A percentile compares a stretch with the other conserved stretches of the same genome.
These are phyloP conservation scores for Acacia concinna DNA, from an alignment of 331 rosid species.

Conservation along the genomic window DNA sequence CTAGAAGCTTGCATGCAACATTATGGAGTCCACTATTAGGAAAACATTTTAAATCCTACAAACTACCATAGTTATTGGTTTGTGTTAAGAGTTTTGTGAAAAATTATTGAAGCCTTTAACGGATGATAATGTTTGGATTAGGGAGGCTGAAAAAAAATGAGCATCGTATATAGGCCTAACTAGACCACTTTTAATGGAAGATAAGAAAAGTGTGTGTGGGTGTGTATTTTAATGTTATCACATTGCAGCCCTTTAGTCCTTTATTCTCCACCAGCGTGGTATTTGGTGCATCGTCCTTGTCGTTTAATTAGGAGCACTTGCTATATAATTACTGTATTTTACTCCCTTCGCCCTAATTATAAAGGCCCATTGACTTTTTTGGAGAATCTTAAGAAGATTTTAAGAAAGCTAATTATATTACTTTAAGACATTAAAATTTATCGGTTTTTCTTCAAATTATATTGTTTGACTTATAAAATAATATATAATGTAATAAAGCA, in stretches of 20 bases:
- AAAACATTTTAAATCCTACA: not conserved
- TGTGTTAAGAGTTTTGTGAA: not conserved
- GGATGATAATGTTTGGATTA: conserved; percentile 17
- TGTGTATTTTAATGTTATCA: not conserved
- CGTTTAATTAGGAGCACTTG: conserved; percentile 49
- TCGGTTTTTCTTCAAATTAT: too few species aligned
- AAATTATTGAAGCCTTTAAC: not conserved
- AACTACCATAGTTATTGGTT: too few species aligned
- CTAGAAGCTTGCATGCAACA: conserved; percentile 13
- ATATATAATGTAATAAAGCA: too few species aligned
- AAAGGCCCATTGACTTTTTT: too few species aligned
- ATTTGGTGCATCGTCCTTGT: conserved; percentile 67
- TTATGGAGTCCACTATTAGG: not conserved
- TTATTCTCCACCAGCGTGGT: conserved; percentile 69
- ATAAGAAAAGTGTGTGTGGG: not conserved
- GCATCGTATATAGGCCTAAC: not conserved
- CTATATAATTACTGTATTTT: conserved; percentile 38
- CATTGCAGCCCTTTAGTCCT: conserved; percentile 52
- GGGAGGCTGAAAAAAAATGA: not conserved
- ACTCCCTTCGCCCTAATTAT: too few species aligned
- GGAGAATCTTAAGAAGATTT: too few species aligned
- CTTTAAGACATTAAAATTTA: too few species aligned
- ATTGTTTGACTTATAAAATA: too few species aligned
- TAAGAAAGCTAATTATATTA: too few species aligned
- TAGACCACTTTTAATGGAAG: conserved; percentile 16